A percentile compares a stretch with the other conserved stretches of the same genome.
phyloP scores from a whole-genome alignment of 139 green algal species.

The Chloropicon primus region DNA sequence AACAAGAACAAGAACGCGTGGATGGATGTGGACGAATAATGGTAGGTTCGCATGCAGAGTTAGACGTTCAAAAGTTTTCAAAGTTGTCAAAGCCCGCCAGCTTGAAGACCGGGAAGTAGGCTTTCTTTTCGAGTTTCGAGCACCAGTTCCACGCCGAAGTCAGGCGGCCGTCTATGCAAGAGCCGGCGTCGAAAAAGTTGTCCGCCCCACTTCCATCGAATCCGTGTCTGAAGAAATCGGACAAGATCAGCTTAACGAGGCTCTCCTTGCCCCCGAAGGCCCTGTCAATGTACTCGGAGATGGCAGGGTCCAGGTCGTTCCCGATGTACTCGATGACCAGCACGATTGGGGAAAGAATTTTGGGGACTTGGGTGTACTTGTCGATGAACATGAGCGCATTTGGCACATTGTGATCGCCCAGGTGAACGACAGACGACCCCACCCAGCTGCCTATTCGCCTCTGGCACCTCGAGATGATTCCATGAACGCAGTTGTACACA shows the following conservation, averaged over 20 bases:
- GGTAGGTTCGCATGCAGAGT: too few relatives aligned
- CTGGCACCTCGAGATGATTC: slow-evolving; percentile 61
- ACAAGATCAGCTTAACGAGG: slow-evolving; percentile 52
- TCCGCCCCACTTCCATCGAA: slow-evolving; percentile 81
- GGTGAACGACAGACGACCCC: slow-evolving; percentile 75
- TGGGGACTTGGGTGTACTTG: slow-evolving; percentile 85
- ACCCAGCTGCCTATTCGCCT: slow-evolving; percentile 74
- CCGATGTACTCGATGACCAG: slow-evolving; percentile 37
- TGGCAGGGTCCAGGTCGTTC: neutral
- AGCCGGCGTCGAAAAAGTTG: slow-evolving; percentile 86
- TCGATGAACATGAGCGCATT: slow-evolving; percentile 92
- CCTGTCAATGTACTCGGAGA: neutral
- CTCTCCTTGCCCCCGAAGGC: slow-evolving; percentile 41
- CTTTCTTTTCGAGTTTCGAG: slow-evolving; percentile 66
- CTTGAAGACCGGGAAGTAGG: slow-evolving; percentile 69
- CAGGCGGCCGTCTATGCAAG: slow-evolving; percentile 83
- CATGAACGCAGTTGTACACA: slow-evolving; percentile 41
- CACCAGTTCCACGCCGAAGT: slow-evolving; percentile 89
- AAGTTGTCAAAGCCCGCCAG: slow-evolving; percentile 71
- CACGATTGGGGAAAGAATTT: slow-evolving; percentile 83
- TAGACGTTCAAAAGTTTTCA: slow-evolving; percentile 23
- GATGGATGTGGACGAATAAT: too few relatives aligned
- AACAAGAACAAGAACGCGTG: too few relatives aligned
- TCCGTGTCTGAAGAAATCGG: slow-evolving; percentile 85
- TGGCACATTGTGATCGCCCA: slow-evolving; percentile 91